Conservation (phyloP, 2,329 filamentous ascomycete species). For the Calonectria naviculata region DNA sequence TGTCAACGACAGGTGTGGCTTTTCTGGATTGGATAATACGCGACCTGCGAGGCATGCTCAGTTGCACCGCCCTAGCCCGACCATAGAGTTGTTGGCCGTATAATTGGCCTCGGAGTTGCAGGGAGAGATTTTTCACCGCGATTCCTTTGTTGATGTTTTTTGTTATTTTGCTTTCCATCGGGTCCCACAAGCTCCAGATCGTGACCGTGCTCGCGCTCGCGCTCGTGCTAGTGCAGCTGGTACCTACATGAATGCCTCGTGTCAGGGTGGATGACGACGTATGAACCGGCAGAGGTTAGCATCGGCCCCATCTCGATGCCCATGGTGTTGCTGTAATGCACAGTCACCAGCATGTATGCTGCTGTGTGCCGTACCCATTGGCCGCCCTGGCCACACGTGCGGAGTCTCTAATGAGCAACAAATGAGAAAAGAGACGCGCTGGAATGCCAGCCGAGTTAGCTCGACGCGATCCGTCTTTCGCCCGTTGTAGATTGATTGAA, state of each 20-base stretch:
- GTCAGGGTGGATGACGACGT: conserved; percentile 7
- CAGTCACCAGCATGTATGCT: not conserved
- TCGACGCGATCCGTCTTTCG: not conserved
- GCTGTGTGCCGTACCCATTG: conserved; percentile 15
- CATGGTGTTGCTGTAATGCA: conserved; percentile 3
- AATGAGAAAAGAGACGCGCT: conserved; percentile 3
- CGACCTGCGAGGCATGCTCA: conserved; percentile 6
- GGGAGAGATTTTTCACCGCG: not conserved
- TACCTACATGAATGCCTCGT: conserved; percentile 14
- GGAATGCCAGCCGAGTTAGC: conserved; percentile 5
- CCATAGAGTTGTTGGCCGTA: not conserved
- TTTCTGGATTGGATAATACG: conserved; percentile 11
- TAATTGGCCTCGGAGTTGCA: conserved; percentile 7
- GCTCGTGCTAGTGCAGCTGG: conserved; percentile 6
- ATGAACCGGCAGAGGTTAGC: not conserved
- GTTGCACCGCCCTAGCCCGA: conserved; percentile 14
- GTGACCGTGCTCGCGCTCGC: not conserved
- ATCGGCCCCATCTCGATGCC: not conserved
- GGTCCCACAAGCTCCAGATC: not conserved
- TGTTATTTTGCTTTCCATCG: not conserved
- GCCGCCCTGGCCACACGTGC: not conserved
- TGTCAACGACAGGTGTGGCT: conserved; percentile 15
- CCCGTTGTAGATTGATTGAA: conserved; percentile 5
- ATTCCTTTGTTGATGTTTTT: not conserved
- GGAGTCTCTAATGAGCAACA: not conserved